Evolutionary conservation across 768 basidiomycete genomes (phyloP).

Genomic region (Suillus placidus): DNA sequence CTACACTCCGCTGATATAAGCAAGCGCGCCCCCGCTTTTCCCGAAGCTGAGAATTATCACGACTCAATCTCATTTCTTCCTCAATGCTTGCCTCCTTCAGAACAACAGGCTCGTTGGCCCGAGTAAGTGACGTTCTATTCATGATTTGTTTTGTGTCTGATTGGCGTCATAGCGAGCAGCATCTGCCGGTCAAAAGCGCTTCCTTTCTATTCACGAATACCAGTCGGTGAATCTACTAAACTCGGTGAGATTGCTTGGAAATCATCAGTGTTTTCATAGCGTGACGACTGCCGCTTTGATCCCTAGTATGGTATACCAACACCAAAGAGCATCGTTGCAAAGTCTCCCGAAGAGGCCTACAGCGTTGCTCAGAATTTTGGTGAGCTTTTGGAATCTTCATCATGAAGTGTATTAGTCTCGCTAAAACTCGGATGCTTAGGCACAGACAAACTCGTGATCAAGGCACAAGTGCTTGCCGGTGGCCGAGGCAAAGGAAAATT

Average conservation of each 20-base stretch:
- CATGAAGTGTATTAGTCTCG: conserved; percentile 7
- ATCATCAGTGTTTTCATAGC: not conserved
- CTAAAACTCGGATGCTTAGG: conserved; percentile 44
- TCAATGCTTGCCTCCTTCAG: conserved; percentile 69
- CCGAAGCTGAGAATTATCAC: conserved; percentile 16
- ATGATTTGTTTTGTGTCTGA: not conserved
- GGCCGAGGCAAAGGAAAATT: conserved; percentile 98
- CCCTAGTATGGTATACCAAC: conserved; percentile 92
- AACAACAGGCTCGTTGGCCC: conserved; percentile 65
- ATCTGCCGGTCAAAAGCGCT: conserved; percentile 84
- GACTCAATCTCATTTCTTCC: conserved; percentile 14
- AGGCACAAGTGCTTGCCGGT: conserved; percentile 98
- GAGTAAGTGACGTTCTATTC: conserved; percentile 43
- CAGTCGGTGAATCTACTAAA: conserved; percentile 95
- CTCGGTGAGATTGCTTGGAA: conserved; percentile 56
- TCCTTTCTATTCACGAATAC: conserved; percentile 97
- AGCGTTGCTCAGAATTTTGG: conserved; percentile 89
- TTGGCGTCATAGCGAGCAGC: conserved; percentile 46
- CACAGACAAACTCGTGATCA: conserved; percentile 84
- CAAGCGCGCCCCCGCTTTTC: conserved; percentile 19
- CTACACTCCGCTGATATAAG: conserved; percentile 45
- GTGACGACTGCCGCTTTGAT: not conserved
- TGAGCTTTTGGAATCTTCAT: conserved; percentile 34
- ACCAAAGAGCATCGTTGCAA: conserved; percentile 87
- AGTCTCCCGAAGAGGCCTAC: conserved; percentile 86